Evolutionary conservation across 352 stramenopile species (phyloP).

Genomic region (Pythium brassicae): DNA sequence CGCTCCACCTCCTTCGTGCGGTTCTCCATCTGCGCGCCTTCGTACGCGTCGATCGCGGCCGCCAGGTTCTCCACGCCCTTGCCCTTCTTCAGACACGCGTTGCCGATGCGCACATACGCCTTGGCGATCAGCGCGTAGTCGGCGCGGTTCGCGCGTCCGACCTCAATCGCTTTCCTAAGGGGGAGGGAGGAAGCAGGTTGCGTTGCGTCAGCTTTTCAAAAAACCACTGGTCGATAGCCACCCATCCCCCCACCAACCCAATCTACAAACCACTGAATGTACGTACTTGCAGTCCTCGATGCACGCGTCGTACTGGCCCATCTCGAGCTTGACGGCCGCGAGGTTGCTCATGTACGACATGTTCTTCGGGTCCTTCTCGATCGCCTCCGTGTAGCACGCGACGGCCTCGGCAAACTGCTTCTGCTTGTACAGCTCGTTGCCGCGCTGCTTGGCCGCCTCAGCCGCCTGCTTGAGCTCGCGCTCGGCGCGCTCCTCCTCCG

Average conservation of each 20-base stretch:
- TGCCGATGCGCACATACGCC: slow-evolving; percentile 94
- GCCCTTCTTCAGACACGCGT: slow-evolving; percentile 95
- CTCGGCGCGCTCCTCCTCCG: slow-evolving; percentile 77
- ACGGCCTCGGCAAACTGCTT: slow-evolving; percentile 95
- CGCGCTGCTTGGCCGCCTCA: slow-evolving; percentile 91
- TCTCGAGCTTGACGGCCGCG: slow-evolving; percentile 95
- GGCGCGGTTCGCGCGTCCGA: slow-evolving; percentile 92
- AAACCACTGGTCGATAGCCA: too few species aligned
- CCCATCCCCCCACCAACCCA: too few species aligned
- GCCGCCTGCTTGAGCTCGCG: slow-evolving; percentile 66
- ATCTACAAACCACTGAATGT: background rate
- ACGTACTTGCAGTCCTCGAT: slow-evolving; percentile 90
- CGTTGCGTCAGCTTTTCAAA: too few species aligned
- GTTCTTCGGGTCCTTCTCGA: slow-evolving; percentile 93
- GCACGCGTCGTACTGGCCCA: slow-evolving; percentile 93
- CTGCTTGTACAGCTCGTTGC: slow-evolving; percentile 97
- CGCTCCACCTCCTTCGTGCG: slow-evolving; percentile 91
- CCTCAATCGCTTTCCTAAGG: slow-evolving; percentile 90
- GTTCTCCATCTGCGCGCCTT: slow-evolving; percentile 85
- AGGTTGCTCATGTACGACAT: slow-evolving; percentile 98
- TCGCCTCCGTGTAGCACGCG: slow-evolving; percentile 95
- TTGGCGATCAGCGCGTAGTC: slow-evolving; percentile 97
- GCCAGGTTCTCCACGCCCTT: slow-evolving; percentile 84
- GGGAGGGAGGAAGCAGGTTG: slow-evolving; percentile 1
- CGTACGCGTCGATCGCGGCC: slow-evolving; percentile 84